A percentile compares a stretch with the other conserved stretches of the same genome.
Evolutionary conservation across 2,329 filamentous ascomycete species (phyloP).

Genomic region (Exophiala sideris): DNA sequence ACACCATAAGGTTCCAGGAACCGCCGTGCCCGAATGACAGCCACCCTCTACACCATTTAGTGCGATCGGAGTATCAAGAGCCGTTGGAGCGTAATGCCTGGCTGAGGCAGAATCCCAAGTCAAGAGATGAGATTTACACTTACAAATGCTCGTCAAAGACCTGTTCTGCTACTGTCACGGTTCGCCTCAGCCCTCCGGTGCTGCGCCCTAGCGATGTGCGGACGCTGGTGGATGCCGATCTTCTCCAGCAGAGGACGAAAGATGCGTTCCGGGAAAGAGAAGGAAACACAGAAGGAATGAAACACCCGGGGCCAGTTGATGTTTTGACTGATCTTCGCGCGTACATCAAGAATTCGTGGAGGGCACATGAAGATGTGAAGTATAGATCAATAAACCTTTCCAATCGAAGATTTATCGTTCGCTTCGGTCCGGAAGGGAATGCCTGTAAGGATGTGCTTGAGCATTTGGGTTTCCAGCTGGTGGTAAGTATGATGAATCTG

Average conservation of each 20-base stretch:
- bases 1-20: constrained; percentile 39
- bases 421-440: constrained; percentile 56
- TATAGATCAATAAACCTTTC: constrained; percentile 52
- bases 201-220: constrained; percentile 48
- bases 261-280: constrained; percentile 41
- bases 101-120: constrained; percentile 33
- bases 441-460: constrained; percentile 56
- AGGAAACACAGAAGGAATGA: constrained; percentile 43
- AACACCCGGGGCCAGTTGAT: constrained; percentile 51
- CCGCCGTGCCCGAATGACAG: constrained; percentile 47
- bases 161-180: constrained; percentile 54
- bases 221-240: constrained; percentile 53
- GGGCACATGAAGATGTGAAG: constrained; percentile 37
- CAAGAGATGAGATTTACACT: constrained; percentile 40
- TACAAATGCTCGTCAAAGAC: constrained; percentile 59
- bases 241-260: constrained; percentile 53
- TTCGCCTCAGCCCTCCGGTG: constrained; percentile 53
- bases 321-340: constrained; percentile 55
- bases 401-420: constrained; percentile 63
- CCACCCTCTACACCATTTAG: constrained; percentile 62
- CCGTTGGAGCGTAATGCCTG: constrained; percentile 19
- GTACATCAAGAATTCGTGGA: constrained; percentile 60
- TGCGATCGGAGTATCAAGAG: constrained; percentile 35
- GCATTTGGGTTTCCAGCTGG: constrained; percentile 55
- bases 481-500: constrained; percentile 35